Evolutionary conservation across 257 asterid species (phyloP).

Genomic region (Scutellaria barbata): DNA sequence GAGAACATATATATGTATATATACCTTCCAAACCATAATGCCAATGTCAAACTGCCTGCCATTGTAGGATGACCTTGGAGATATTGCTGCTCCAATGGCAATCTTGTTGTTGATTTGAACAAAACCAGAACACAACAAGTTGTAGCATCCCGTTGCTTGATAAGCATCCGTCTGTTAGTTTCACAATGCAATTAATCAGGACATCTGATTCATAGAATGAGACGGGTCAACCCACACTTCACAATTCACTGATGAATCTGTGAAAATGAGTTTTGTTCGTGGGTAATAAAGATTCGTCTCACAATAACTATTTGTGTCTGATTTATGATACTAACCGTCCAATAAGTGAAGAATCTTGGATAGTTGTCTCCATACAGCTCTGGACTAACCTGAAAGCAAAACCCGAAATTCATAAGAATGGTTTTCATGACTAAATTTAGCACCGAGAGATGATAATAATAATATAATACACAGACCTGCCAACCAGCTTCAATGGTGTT

Average conservation of each 20-base stretch:
- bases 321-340: conserved; percentile 69
- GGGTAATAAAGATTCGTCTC: no score
- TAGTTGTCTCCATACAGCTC: conserved; percentile 82
- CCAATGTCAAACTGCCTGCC: conserved; percentile 83
- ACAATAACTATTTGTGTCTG: no score
- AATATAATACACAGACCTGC: conserved; percentile 61
- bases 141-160: conserved; percentile 97
- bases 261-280: no score
- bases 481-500: conserved; percentile 99
- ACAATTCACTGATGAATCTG: no score
- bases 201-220: no score
- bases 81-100: conserved; percentile 96
- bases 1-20: neutral
- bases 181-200: no score
- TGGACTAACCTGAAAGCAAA: conserved; percentile 71
- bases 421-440: conserved; percentile 10
- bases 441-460: neutral
- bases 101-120: conserved; percentile 85
- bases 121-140: conserved; percentile 85
- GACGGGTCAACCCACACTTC: no score
- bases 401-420: neutral
- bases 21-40: conserved; percentile 95
- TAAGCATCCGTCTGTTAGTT: conserved; percentile 80
- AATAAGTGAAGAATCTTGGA: conserved; percentile 89
- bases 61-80: conserved; percentile 77